These are phyloP conservation scores for Croton setiger DNA, from an alignment of 441 rosid genomes.

Conservation along the genomic window DNA sequence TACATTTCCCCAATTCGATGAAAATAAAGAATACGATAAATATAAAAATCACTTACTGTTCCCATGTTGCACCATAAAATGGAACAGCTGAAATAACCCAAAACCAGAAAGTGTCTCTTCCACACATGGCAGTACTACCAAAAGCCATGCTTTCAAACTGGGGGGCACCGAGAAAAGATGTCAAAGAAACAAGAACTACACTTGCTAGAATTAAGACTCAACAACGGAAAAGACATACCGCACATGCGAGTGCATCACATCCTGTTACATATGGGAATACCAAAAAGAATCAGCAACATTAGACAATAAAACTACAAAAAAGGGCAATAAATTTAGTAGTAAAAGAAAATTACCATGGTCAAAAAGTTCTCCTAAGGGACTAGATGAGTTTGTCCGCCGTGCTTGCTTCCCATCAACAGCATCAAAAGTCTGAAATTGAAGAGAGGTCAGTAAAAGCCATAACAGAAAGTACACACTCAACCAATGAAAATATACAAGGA, in stretches of 20 bases:
- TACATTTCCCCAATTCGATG: not conserved
- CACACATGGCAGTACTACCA: conserved; percentile 97
- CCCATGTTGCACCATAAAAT: conserved; percentile 97
- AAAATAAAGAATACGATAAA: conserved; percentile 11
- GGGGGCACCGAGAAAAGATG: conserved; percentile 16
- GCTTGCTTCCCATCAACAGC: conserved; percentile 99
- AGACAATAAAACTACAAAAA: conserved; percentile 15
- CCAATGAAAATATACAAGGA: not conserved
- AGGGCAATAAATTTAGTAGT: conserved; percentile 6
- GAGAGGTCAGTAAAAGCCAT: conserved; percentile 12
- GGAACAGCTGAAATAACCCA: conserved; percentile 96
- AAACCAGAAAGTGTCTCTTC: conserved; percentile 82
- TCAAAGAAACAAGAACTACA: conserved; percentile 13
- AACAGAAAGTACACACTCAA: not conserved
- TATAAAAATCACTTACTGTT: conserved; percentile 56
- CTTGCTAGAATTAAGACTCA: conserved; percentile 6
- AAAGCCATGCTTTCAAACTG: conserved; percentile 90
- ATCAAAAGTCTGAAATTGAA: conserved; percentile 74
- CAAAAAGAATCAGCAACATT: conserved; percentile 24
- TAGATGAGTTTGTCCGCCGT: conserved; percentile 83
- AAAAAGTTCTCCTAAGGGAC: conserved; percentile 97
- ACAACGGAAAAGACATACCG: conserved; percentile 50
- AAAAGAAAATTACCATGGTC: conserved; percentile 69
- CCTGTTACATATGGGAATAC: conserved; percentile 45
- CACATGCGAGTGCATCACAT: conserved; percentile 99